phyloP scores from a whole-genome alignment of 163 green algal genomes.

The Prototheca cutis region DNA sequence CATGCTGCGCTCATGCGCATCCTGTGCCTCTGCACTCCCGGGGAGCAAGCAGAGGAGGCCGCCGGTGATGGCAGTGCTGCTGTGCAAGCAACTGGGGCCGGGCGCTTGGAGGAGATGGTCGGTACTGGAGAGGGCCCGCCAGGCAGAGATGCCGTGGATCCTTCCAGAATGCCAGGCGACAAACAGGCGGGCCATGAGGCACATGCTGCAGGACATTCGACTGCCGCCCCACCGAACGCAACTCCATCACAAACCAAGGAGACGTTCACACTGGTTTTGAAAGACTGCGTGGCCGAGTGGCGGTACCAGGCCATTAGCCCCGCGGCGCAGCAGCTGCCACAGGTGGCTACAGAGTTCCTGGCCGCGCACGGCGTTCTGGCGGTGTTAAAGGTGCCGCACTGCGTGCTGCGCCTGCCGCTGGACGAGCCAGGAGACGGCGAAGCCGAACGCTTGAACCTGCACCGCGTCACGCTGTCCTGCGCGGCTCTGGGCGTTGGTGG shows the following conservation, averaged over 20 bases:
- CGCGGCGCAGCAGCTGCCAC: neutral
- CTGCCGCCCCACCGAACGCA: neutral
- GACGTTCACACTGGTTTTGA: neutral
- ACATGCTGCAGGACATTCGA: too few relatives aligned
- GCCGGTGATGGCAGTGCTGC: too few relatives aligned
- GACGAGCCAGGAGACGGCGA: slow-evolving; percentile 4
- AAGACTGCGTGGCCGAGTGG: neutral
- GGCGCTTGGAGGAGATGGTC: too few relatives aligned
- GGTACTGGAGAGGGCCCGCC: too few relatives aligned
- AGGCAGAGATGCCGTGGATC: too few relatives aligned
- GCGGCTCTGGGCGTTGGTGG: neutral
- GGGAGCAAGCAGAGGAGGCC: too few relatives aligned
- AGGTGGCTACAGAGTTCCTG: slow-evolving; percentile 10
- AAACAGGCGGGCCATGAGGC: too few relatives aligned
- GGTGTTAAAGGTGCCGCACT: slow-evolving; percentile 22
- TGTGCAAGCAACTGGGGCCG: too few relatives aligned
- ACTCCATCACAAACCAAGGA: neutral
- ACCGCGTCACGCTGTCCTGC: neutral
- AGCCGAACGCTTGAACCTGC: too few relatives aligned
- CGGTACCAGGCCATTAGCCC: neutral
- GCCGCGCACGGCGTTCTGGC: slow-evolving; percentile 10
- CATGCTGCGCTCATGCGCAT: slow-evolving; percentile 3
- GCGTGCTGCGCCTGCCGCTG: slow-evolving; percentile 29
- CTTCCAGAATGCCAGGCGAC: too few relatives aligned
- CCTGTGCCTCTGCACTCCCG: neutral